These are phyloP conservation scores for Euphorbia pulcherrima DNA, from an alignment of 345 rosid genomes.

Conservation along the genomic window DNA sequence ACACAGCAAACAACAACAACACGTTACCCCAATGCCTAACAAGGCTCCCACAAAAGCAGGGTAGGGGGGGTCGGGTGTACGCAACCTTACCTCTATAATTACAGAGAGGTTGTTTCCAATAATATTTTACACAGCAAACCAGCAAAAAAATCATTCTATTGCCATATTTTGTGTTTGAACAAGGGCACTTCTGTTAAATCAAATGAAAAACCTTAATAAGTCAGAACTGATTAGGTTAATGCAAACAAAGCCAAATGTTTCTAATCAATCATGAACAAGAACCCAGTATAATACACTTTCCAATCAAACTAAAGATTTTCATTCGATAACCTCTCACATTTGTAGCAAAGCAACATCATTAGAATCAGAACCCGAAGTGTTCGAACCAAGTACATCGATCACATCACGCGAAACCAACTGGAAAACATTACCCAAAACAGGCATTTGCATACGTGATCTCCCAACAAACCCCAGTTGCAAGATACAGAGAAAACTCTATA, in stretches of 20 bases:
- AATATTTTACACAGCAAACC: not conserved
- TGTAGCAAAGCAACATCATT: too few relatives aligned
- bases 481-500: not conserved
- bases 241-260: not conserved
- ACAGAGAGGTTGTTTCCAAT: too few relatives aligned
- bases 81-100: too few relatives aligned
- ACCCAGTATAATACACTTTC: constrained; percentile 8
- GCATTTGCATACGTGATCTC: constrained; percentile 12
- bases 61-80: too few relatives aligned
- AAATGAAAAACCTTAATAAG: not conserved
- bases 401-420: not conserved
- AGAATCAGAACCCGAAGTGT: constrained; percentile 14
- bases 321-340: not conserved
- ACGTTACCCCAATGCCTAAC: too few relatives aligned
- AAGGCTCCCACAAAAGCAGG: too few relatives aligned
- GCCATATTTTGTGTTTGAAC: not conserved
- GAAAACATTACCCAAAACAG: not conserved
- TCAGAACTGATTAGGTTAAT: not conserved
- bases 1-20: too few relatives aligned
- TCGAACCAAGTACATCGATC: constrained; percentile 6
- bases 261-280: not conserved
- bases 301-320: not conserved
- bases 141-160: not conserved
- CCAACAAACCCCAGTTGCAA: constrained; percentile 7
- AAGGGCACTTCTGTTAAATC: not conserved